Conservation (phyloP, 73 alveolate species). For the Tetrahymena thermophila region DNA sequence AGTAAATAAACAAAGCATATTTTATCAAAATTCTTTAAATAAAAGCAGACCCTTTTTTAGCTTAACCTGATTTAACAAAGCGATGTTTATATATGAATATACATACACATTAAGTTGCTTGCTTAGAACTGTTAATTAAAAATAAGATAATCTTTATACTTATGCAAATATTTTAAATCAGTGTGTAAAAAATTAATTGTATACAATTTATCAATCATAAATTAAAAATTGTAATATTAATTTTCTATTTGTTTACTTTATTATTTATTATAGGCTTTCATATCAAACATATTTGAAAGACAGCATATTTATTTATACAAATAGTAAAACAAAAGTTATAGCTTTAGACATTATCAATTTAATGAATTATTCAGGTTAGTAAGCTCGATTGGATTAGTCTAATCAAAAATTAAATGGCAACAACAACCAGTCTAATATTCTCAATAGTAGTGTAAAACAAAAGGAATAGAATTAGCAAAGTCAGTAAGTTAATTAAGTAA, state of each 20-base stretch:
- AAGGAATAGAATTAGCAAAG: background rate
- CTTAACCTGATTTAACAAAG: background rate
- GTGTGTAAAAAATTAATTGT: background rate
- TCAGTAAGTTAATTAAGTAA: background rate
- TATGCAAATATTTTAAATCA: background rate
- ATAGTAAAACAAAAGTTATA: too few relatives aligned
- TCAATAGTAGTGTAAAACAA: too few relatives aligned
- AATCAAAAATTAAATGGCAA: background rate
- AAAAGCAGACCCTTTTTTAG: background rate
- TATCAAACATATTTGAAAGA: background rate
- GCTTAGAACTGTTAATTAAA: too few relatives aligned
- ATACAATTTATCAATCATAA: background rate
- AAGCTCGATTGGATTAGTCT: background rate
- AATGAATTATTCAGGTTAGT: background rate
- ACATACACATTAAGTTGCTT: too few relatives aligned
- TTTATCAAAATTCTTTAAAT: too few relatives aligned
- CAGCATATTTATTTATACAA: too few relatives aligned
- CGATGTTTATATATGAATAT: too few relatives aligned
- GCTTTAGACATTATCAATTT: background rate
- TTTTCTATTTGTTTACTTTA: background rate
- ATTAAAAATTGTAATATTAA: background rate
- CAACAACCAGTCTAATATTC: too few relatives aligned
- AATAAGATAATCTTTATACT: too few relatives aligned
- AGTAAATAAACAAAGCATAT: background rate
- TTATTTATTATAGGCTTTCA: background rate